These are phyloP conservation scores for Nelumbo lutea DNA, from an alignment of 164 flowering plant genomes.

Conservation along the genomic window DNA sequence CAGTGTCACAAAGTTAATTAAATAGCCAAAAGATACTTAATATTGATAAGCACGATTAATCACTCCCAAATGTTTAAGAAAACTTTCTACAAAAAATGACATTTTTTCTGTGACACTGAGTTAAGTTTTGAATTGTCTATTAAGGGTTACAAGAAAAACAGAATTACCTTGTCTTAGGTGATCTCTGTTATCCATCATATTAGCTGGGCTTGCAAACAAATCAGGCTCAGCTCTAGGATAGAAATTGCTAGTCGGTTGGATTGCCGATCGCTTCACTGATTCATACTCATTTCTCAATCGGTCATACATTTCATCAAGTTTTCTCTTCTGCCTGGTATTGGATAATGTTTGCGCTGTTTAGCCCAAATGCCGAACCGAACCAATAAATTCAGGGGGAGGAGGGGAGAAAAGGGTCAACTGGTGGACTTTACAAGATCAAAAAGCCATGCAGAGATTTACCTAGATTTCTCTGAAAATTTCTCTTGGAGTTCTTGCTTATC, in stretches of 20 bases:
- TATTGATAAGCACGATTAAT: too few relatives aligned
- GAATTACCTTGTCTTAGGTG: conserved; percentile 67
- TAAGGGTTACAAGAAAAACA: conserved; percentile 1
- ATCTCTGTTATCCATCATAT: conserved; percentile 74
- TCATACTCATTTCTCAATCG: conserved; percentile 84
- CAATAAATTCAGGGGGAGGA: background rate
- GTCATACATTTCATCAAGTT: conserved; percentile 99
- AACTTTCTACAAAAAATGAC: background rate
- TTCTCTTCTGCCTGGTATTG: conserved; percentile 79
- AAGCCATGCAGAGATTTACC: conserved; percentile 33
- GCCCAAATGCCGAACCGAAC: background rate
- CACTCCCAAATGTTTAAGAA: too few relatives aligned
- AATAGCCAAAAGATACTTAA: background rate
- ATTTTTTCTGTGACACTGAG: background rate
- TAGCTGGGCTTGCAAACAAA: conserved; percentile 60
- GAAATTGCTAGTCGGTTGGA: conserved; percentile 81
- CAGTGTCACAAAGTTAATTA: conserved; percentile 5
- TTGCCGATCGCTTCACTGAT: conserved; percentile 78
- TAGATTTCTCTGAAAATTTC: conserved; percentile 90
- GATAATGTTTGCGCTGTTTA: background rate
- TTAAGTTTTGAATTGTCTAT: background rate
- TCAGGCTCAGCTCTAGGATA: conserved; percentile 65
- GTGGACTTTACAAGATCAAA: background rate
- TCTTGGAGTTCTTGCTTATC: conserved; percentile 97
- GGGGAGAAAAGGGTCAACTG: background rate